Evolutionary conservation across 1,139 yeast genomes (phyloP).

Genomic region (Yamadazyma buinensis): DNA sequence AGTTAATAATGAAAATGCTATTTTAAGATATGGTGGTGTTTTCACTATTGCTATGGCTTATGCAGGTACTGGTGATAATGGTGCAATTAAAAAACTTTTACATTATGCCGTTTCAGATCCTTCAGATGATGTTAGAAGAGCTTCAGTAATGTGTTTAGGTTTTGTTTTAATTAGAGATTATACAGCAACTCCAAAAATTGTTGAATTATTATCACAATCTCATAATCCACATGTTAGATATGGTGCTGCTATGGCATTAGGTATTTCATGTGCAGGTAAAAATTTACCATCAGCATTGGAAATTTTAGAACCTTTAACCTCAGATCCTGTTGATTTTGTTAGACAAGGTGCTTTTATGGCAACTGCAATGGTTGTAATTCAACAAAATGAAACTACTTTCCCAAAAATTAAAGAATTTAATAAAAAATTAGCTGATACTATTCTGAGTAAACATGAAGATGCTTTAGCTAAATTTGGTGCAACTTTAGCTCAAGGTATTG

Average conservation of each 20-base stretch:
- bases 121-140: conserved; percentile 94
- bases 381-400: conserved; percentile 82
- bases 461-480: conserved; percentile 98
- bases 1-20: conserved; percentile 72
- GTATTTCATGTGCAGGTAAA: conserved; percentile 96
- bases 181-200: conserved; percentile 92
- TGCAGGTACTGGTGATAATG: conserved; percentile 92
- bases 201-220: conserved; percentile 86
- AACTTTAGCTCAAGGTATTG: conserved; percentile 92
- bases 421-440: conserved; percentile 69
- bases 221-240: conserved; percentile 98
- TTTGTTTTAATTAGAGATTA: conserved; percentile 87
- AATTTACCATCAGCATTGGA: conserved; percentile 86
- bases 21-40: conserved; percentile 94
- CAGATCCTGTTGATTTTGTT: conserved; percentile 94
- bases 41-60: conserved; percentile 92
- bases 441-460: conserved; percentile 88
- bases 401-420: conserved; percentile 79
- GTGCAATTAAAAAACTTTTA: conserved; percentile 78
- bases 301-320: conserved; percentile 86
- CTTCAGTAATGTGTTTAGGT: conserved; percentile 92
- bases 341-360: conserved; percentile 98
- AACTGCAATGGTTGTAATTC: conserved; percentile 85
- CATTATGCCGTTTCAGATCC: conserved; percentile 97
- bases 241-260: conserved; percentile 96